Conservation (phyloP, 208 protist genomes). For the Herpetomonas tarakana region DNA sequence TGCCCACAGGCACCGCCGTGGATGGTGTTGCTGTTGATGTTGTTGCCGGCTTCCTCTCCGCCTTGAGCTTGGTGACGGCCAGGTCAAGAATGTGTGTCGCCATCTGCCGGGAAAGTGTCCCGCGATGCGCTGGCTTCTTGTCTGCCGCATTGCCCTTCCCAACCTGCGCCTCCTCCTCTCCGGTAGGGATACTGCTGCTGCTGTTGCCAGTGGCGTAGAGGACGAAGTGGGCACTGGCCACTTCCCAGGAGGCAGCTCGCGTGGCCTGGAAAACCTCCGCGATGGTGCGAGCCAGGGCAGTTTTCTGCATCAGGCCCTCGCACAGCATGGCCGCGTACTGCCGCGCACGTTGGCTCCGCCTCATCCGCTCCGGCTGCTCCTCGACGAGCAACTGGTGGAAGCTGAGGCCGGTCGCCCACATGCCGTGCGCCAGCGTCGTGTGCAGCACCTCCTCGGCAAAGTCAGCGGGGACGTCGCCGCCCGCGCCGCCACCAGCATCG, state of each 20-base stretch:
- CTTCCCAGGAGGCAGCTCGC: slow-evolving; percentile 41
- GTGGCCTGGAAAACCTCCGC: slow-evolving; percentile 33
- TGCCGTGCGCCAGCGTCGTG: slow-evolving; percentile 33
- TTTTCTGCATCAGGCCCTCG: slow-evolving; percentile 39
- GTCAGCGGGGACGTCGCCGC: slow-evolving; percentile 7
- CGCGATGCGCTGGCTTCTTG: neutral
- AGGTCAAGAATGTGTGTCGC: neutral
- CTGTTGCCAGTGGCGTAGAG: slow-evolving; percentile 21
- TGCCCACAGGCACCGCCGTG: neutral
- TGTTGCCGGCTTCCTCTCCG: neutral
- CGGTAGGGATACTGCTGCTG: neutral
- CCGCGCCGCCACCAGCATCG: neutral
- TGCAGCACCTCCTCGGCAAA: slow-evolving; percentile 50
- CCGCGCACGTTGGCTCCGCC: slow-evolving; percentile 27
- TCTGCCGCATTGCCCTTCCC: neutral
- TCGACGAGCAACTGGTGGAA: slow-evolving; percentile 48
- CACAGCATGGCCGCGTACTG: slow-evolving; percentile 45
- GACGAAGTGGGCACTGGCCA: slow-evolving; percentile 42
- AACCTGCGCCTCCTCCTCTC: neutral
- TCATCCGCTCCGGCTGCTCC: slow-evolving; percentile 48
- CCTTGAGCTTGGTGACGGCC: neutral
- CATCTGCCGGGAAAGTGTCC: neutral
- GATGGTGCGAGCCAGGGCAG: slow-evolving; percentile 34
- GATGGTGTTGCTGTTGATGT: neutral
- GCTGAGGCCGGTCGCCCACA: slow-evolving; percentile 59